phyloP scores from a whole-genome alignment of 2,329 filamentous ascomycete species.

The Pezicula carpinea region DNA sequence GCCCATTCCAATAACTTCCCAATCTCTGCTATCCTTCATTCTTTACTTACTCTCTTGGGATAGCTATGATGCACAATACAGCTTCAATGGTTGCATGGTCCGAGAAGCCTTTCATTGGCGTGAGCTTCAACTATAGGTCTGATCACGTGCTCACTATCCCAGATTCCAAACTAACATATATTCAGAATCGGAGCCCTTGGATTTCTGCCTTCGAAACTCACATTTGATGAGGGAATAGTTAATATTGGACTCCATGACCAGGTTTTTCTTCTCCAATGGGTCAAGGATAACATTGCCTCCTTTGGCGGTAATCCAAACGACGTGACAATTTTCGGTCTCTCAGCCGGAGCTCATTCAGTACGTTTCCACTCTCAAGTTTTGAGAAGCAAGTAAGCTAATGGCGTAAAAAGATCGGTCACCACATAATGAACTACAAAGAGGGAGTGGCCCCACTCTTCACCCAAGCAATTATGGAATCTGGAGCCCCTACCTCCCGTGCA shows the following conservation, averaged over 20 bases:
- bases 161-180: neutral
- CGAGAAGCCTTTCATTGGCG: constrained; percentile 46
- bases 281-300: constrained; percentile 49
- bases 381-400: neutral
- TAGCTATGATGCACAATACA: constrained; percentile 52
- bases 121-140: constrained; percentile 53
- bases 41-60: constrained; percentile 41
- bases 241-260: constrained; percentile 63
- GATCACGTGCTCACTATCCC: neutral
- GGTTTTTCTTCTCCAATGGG: constrained; percentile 52
- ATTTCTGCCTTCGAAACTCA: constrained; percentile 55
- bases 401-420: constrained; percentile 54
- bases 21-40: constrained; percentile 35
- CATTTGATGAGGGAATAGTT: constrained; percentile 47
- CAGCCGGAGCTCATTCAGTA: constrained; percentile 57
- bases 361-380: constrained; percentile 11
- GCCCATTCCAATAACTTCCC: neutral
- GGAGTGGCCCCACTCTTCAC: constrained; percentile 36
- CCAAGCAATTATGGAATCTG: constrained; percentile 51
- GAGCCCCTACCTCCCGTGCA: constrained; percentile 47
- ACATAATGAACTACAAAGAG: constrained; percentile 48
- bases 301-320: constrained; percentile 54
- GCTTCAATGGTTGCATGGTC: constrained; percentile 56
- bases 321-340: constrained; percentile 56
- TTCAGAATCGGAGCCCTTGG: constrained; percentile 59